These are phyloP conservation scores for Coemansia erecta DNA, from an alignment of 192 early-diverging fungal species.

Conservation along the genomic window DNA sequence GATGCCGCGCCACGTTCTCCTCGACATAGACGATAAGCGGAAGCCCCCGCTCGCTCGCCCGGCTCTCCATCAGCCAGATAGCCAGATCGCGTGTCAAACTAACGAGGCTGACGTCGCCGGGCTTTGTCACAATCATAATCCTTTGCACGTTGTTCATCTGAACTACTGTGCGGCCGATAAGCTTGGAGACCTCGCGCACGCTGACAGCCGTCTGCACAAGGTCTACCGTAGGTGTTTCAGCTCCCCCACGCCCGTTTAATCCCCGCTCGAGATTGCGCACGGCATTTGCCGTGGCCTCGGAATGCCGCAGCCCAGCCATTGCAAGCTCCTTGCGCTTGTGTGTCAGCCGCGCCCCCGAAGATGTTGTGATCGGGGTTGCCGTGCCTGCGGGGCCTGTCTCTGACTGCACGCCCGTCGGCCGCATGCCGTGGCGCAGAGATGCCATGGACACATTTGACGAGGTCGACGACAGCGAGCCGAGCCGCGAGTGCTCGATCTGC, in stretches of 20 bases:
- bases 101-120: conserved; percentile 63
- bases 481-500: conserved; percentile 1
- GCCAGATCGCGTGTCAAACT: conserved; percentile 68
- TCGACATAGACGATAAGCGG: conserved; percentile 59
- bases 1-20: conserved; percentile 57
- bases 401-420: conserved; percentile 1
- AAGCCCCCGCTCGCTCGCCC: conserved; percentile 11
- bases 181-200: conserved; percentile 69
- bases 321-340: conserved; percentile 43
- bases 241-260: conserved; percentile 22
- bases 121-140: conserved; percentile 80
- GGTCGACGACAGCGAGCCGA: neutral
- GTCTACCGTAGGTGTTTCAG: conserved; percentile 50
- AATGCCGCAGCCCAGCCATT: conserved; percentile 27
- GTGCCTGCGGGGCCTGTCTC: conserved; percentile 8
- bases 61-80: conserved; percentile 59
- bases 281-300: conserved; percentile 31
- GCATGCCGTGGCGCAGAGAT: conserved; percentile 2
- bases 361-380: neutral
- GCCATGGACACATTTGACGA: conserved; percentile 1
- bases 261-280: conserved; percentile 47
- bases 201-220: conserved; percentile 67
- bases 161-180: conserved; percentile 60
- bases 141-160: conserved; percentile 43
- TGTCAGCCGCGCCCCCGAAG: conserved; percentile 12